Conservation (phyloP, 2,329 filamentous ascomycete species). For the Paracamarosporium sp. region DNA sequence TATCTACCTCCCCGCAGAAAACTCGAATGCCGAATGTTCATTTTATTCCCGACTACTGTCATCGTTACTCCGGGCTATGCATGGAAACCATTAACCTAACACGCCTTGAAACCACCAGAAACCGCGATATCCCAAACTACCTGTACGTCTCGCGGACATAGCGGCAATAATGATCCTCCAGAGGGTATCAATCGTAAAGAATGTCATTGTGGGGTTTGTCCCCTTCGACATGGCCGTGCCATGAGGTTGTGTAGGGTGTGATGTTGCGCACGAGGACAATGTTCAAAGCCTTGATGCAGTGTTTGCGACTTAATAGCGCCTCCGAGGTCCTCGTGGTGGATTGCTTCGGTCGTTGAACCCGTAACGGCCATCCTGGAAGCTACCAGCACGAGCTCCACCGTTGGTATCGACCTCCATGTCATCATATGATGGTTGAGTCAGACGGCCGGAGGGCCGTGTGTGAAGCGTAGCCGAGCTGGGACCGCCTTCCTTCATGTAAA, state of each 20-base stretch:
- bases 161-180: background rate
- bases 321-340: slow-evolving; percentile 41
- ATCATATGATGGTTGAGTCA: slow-evolving; percentile 34
- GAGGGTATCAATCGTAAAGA: slow-evolving; percentile 8
- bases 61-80: slow-evolving; percentile 3
- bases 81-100: background rate
- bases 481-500: slow-evolving; percentile 68
- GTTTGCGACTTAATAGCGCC: slow-evolving; percentile 30
- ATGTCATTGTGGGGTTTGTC: background rate
- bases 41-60: background rate
- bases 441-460: slow-evolving; percentile 29
- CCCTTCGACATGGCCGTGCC: background rate
- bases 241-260: background rate
- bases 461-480: slow-evolving; percentile 35
- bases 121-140: background rate
- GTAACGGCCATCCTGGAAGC: slow-evolving; percentile 52
- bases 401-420: slow-evolving; percentile 52
- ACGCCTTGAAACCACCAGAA: background rate
- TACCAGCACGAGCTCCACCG: slow-evolving; percentile 36
- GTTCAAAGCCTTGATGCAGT: background rate
- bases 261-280: background rate
- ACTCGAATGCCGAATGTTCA: background rate
- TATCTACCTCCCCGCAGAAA: background rate
- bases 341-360: slow-evolving; percentile 47
- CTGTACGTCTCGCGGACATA: background rate